Evolutionary conservation across 495 filamentous ascomycete species (phyloP).

Genomic region (Hypoxylon lienhwacheense): DNA sequence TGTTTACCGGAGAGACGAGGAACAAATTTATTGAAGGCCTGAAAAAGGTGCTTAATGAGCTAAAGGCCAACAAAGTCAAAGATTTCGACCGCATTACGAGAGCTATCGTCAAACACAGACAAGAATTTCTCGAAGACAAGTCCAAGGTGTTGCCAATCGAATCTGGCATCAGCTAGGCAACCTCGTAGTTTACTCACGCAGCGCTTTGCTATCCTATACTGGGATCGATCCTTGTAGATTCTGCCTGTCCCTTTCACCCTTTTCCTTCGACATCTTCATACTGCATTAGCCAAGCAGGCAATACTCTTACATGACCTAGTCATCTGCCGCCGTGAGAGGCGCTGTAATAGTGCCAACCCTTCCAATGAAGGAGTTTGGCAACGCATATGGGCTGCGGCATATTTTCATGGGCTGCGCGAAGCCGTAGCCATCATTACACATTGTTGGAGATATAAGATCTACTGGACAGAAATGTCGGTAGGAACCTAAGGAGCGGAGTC

Average conservation of each 20-base stretch:
- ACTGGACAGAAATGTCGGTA: conserved; percentile 10
- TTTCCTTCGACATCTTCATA: conserved; percentile 3
- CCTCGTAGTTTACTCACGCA: conserved; percentile 39
- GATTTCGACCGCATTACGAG: conserved; percentile 80
- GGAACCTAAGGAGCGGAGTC: conserved; percentile 4
- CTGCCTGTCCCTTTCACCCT: conserved; percentile 2
- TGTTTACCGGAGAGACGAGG: conserved; percentile 68
- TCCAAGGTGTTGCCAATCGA: conserved; percentile 53
- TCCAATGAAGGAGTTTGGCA: conserved; percentile 4
- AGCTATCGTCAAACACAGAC: conserved; percentile 81
- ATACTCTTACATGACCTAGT: conserved; percentile 16
- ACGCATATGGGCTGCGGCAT: conserved; percentile 3
- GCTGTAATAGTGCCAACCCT: conserved; percentile 6
- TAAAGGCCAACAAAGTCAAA: conserved; percentile 72
- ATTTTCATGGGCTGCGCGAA: neutral
- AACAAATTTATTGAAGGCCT: conserved; percentile 74
- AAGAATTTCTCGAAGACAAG: conserved; percentile 53
- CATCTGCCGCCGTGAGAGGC: conserved; percentile 11
- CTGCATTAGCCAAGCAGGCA: conserved; percentile 10
- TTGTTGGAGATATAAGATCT: conserved; percentile 9
- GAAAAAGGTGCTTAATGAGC: conserved; percentile 70
- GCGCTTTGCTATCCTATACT: conserved; percentile 11
- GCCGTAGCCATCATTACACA: conserved; percentile 2
- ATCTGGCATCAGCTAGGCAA: conserved; percentile 34
- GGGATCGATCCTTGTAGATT: conserved; percentile 32